Base-by-base conservation (phyloP, 1,139 yeast species). In the Suhomyces choctaworum region DNA sequence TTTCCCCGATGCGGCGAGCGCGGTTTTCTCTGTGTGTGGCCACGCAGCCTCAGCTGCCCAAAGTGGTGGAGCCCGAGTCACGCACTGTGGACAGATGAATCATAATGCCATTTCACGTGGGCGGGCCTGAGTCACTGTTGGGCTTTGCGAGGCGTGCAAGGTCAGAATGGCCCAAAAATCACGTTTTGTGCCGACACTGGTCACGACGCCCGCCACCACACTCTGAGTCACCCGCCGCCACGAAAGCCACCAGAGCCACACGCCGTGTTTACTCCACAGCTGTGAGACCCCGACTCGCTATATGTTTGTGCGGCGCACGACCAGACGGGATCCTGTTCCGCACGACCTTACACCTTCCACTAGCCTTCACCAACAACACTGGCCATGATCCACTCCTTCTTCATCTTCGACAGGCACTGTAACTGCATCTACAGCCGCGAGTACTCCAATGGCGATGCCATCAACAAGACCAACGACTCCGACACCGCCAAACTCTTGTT, bases 321-420 rank as follows among this genome's bases (percentile, higher is more conserved):
- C n/a, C n/a, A n/a, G n/a, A n/a, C n/a, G n/a, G n/a, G n/a, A n/a
- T n/a, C n/a, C n/a, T n/a, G n/a, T n/a, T n/a, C n/a, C n/a, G n/a
- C n/a, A n/a, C n/a, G n/a, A n/a, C n/a, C n/a, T n/a, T n/a, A n/a
- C n/a, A n/a, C n/a, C n/a, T n/a, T n/a, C n/a, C n/a, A n/a, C n/a
- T n/a, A n/a, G n/a, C n/a, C n/a, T n/a, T n/a, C n/a, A n/a, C n/a
- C n/a, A n/a, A n/a, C n/a, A n/a, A n/a, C n/a, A n/a, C 10, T 13
- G 8, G 15, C 25, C 14, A 37, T 37, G 40, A 79, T 88, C 36
- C 82, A 82, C 60, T 84, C 96, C 7, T 84, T 89, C 56, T 85
- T 89, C 81, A 76, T 90, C 36, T 90, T 83, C 56, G 96, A 90
- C 56, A 76, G 94, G 54, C 97, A 90, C 57, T 86, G 95, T 62